A percentile compares a stretch with the other conserved stretches of the same genome.
These are phyloP conservation scores for Citrus unshiu DNA, from an alignment of 345 rosid genomes.

Conservation along the genomic window DNA sequence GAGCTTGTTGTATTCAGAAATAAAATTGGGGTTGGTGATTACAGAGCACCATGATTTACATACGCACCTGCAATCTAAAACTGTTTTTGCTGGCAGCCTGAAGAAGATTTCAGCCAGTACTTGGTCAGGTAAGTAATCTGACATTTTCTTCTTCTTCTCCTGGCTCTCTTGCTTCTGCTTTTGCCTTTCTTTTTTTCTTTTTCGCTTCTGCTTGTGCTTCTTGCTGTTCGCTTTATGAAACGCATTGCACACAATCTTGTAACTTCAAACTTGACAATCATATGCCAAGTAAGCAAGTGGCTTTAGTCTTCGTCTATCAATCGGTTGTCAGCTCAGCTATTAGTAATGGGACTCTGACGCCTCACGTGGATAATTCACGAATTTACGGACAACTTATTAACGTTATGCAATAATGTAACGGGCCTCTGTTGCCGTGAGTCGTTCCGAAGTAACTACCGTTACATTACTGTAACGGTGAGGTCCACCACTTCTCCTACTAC, in stretches of 20 bases:
- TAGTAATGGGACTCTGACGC: not conserved
- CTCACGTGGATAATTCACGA: not conserved
- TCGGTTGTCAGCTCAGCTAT: not conserved
- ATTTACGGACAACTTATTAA: not conserved
- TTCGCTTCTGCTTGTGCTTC: not conserved
- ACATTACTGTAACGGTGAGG: no score
- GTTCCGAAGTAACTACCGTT: no score
- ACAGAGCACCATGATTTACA: constrained; percentile 11
- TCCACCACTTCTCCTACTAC: no score
- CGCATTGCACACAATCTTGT: not conserved
- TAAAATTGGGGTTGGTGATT: not conserved
- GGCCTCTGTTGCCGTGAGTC: no score
- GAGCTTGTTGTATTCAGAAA: not conserved
- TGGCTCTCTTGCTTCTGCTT: not conserved
- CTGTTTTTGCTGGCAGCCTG: not conserved
- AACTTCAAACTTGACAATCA: not conserved
- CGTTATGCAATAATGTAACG: no score
- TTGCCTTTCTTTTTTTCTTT: not conserved
- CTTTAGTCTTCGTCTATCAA: not conserved
- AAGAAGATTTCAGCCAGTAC: not conserved
- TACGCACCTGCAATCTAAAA: not conserved
- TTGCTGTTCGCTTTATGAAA: not conserved
- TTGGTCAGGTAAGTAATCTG: not conserved
- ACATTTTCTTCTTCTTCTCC: not conserved
- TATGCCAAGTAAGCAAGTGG: not conserved